phyloP scores from a whole-genome alignment of 345 rosid species.

The Capsella bursapastoris region DNA sequence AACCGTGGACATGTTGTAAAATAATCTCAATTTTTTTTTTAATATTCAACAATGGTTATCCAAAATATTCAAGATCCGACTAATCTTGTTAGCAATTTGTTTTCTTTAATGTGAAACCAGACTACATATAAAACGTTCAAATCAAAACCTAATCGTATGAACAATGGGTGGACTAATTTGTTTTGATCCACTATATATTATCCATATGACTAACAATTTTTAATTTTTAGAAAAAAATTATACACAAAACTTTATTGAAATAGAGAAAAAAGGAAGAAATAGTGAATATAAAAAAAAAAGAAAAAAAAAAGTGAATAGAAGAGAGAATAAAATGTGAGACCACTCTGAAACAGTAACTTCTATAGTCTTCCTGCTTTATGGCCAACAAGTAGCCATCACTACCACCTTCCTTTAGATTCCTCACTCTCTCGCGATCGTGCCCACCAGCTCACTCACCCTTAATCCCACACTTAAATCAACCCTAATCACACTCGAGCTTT shows the following conservation, averaged over 20 bases:
- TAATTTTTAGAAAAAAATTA: no score
- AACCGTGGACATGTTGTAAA: background rate
- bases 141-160: background rate
- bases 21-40: background rate
- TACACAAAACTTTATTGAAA: background rate
- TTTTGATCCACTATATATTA: background rate
- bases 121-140: background rate
- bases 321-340: constrained; percentile 27
- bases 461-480: constrained; percentile 12
- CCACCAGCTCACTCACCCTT: constrained; percentile 37
- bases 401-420: constrained; percentile 16
- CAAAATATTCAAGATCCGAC: background rate
- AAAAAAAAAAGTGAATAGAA: constrained; percentile 17
- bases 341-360: background rate
- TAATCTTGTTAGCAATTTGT: background rate
- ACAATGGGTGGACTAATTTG: background rate
- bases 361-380: background rate
- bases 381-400: constrained; percentile 36
- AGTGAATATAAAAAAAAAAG: background rate
- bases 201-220: background rate
- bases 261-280: background rate
- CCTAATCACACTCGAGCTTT: constrained; percentile 20
- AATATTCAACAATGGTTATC: background rate
- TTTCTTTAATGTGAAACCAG: background rate
- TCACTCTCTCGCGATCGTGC: constrained; percentile 32